Conservation (phyloP, 2,329 filamentous ascomycete species). For the Thermochaetoides dissita region DNA sequence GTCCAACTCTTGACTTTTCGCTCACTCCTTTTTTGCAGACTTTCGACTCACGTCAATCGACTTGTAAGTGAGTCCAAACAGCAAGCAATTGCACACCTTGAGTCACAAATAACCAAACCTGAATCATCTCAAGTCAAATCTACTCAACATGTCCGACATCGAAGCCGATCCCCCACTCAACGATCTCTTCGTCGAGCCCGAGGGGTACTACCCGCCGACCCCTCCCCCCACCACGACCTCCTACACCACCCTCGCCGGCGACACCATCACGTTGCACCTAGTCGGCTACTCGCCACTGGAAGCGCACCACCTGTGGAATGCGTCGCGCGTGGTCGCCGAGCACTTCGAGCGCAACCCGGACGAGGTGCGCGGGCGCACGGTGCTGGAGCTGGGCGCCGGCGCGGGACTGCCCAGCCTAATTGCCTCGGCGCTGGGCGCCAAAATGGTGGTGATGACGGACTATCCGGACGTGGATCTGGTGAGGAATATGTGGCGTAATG, state of each 20-base stretch:
- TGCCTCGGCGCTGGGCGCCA: conserved; percentile 58
- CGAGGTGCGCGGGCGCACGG: conserved; percentile 51
- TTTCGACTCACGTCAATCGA: no score
- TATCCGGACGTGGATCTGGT: conserved; percentile 80
- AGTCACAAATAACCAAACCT: no score
- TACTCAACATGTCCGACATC: no score
- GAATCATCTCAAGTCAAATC: no score
- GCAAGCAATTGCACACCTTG: no score
- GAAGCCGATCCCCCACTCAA: neutral
- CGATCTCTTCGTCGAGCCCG: conserved; percentile 65
- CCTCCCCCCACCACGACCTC: conserved; percentile 60
- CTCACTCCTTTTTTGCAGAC: no score
- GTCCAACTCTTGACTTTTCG: no score
- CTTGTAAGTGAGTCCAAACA: no score
- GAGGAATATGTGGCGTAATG: conserved; percentile 63
- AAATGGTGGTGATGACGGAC: conserved; percentile 66
- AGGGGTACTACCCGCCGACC: conserved; percentile 65
- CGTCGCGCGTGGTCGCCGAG: conserved; percentile 59
- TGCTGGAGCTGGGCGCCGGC: conserved; percentile 81
- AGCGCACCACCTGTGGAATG: conserved; percentile 88
- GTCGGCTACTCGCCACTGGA: conserved; percentile 82
- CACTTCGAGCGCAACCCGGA: conserved; percentile 60
- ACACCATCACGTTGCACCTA: conserved; percentile 56
- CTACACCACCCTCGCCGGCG: conserved; percentile 54
- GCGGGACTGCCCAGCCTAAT: conserved; percentile 74